Evolutionary conservation across 2,329 filamentous ascomycete genomes (phyloP), one percentile per base, ranked within the genome.

Genomic region (Beauveria rudraprayagi): DNA sequence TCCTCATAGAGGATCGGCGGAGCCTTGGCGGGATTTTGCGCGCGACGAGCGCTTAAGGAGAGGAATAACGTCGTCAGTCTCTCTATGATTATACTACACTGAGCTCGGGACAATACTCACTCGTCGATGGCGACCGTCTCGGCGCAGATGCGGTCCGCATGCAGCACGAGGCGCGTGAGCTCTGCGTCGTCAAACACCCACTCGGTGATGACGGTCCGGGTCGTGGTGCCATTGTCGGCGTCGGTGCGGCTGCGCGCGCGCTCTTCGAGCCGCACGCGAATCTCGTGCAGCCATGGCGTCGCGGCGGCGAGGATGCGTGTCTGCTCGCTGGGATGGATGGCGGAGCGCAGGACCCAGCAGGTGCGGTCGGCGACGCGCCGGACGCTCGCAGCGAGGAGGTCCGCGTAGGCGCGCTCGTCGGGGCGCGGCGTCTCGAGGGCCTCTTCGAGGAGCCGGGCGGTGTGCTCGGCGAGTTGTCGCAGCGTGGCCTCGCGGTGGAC

Each of bases 1-100:
- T 60, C 57, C 50, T 47, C 57, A 30, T 26, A 60, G 50, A 60
- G 57, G 16, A 60, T 40, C 14, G 57, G 3, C 4, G 57, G 57
- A 17, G 57, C 57, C 28, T 60, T 60, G 57, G 40, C 7, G 19
- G 50, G 22, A 9, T 16, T 48, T 19, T 28, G 22, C 16, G 28
- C 26, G n/a, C 50, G 57, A 2, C 57, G 57, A 17, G 41, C 41
- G 41, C 57, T 60, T 24, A 1, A 16, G 14, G 2, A 28, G 2
- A 17, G 9, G 22, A 3, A 5, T 1, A 3, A 11, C 6, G 55
- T 57, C 19, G 47, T 10, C 44, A 57, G 28, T 10, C 6, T 22
- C 9, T 37, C 24, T 28, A 17, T 3, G 5, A 34, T 34, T 4
- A 34, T 34, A 14, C 30, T 34, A 34, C 30, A 34, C 11, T 4